A percentile compares a stretch with the other conserved stretches of the same genome.
phyloP scores from a whole-genome alignment of 2,329 filamentous ascomycete species.

The Sporothrix globosa region DNA sequence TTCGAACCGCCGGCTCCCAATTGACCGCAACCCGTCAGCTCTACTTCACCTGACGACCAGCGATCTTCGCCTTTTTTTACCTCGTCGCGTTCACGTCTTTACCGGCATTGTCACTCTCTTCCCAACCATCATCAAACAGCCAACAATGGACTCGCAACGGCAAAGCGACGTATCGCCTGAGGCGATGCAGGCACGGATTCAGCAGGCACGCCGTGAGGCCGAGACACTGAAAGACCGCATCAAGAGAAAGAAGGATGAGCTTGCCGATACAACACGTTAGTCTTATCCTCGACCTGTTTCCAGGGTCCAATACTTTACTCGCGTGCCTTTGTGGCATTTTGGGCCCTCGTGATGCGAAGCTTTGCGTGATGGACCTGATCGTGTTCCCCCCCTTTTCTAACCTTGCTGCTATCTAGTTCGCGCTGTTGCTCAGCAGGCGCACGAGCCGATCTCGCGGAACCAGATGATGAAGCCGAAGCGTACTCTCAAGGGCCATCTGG shows the following conservation, averaged over 20 bases:
- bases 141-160: constrained; percentile 60
- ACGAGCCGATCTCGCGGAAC: constrained; percentile 88
- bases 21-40: constrained; percentile 15
- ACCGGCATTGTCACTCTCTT: background rate
- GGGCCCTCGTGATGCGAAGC: background rate
- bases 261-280: constrained; percentile 97
- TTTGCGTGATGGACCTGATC: background rate
- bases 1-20: background rate
- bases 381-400: constrained; percentile 34
- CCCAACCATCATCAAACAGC: background rate
- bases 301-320: constrained; percentile 3
- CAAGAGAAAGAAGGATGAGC: constrained; percentile 99
- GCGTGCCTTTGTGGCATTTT: background rate
- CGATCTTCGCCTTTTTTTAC: constrained; percentile 22
- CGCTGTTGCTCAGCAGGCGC: constrained; percentile 87
- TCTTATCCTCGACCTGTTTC: constrained; percentile 38
- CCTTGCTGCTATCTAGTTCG: constrained; percentile 64
- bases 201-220: constrained; percentile 92
- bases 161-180: constrained; percentile 68
- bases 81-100: constrained; percentile 11
- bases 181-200: constrained; percentile 90
- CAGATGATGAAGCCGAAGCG: constrained; percentile 95
- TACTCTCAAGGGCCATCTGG: constrained; percentile 94
- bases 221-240: constrained; percentile 97
- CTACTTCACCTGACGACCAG: constrained; percentile 19